Evolutionary conservation across 441 rosid species (phyloP), one percentile per base, ranked within the genome.

Genomic region (Mallotus japonicus): DNA sequence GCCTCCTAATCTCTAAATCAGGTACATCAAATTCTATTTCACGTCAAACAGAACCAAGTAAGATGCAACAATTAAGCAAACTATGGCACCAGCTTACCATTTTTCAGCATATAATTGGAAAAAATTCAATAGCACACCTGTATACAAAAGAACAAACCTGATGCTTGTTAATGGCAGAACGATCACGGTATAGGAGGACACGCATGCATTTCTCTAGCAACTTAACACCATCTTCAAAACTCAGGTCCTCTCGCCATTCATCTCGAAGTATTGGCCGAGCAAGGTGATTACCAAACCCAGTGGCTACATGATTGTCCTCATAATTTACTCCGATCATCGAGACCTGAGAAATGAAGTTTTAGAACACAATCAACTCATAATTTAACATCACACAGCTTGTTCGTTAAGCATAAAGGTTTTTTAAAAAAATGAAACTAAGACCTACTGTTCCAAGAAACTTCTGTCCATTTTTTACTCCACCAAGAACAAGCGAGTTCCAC

Each of bases 151-250:
- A 20, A 50, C 83, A 66, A 79, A 95, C 99, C 99, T 96, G 99
- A 80, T 90, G 83, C 91, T 96, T 96, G 87, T 96, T 93, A 67
- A 92, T 85, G 28, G 98, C 97, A 71, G 94, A 93, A 75, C 96
- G 86, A 77, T 96, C 99, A 47, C 97, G 98, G 83, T 92, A 93
- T 46, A 96, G 87, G 65, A 96, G 97, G 70, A 93, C 97, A 24
- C 96, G 97, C 98, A 96, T 93, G 83, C 99, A 96, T 57, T 93
- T 93, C 90, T 96, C 99, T 72, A 93, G 82, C 56, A 96, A 70
- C 81, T 85, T 92, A 63, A 96, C 96, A 64, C 97, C 99, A 62
- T 93, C 98, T 87, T 96, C 98, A 71, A 86, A 93, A 58, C 90
- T 93, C 81, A 92, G 70, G 83, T 93, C 76, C 20, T 92, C 98